phyloP scores from a whole-genome alignment of 345 rosid genomes.

The Moricandia arvensis region DNA sequence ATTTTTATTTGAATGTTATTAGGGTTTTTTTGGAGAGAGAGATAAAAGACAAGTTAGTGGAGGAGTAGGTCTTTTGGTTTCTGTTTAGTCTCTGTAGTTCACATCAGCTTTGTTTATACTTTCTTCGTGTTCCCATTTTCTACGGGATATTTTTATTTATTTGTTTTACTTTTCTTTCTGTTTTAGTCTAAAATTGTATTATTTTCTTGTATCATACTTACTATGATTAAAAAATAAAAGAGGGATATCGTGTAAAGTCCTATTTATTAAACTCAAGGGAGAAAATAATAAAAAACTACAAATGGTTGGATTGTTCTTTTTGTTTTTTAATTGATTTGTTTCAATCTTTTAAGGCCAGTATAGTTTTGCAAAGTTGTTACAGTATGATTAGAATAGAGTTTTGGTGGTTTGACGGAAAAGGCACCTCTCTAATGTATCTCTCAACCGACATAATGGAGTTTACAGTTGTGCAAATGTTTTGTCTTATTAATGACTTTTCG shows the following conservation, averaged over 20 bases:
- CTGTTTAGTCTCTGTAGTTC: constrained; percentile 33
- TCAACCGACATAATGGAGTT: constrained; percentile 29
- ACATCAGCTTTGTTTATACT: constrained; percentile 36
- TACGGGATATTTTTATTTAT: neutral
- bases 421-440: constrained; percentile 5
- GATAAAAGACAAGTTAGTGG: constrained; percentile 37
- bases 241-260: constrained; percentile 21
- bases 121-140: constrained; percentile 39
- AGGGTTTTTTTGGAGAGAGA: constrained; percentile 9
- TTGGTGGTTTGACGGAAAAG: constrained; percentile 20
- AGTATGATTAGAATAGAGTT: constrained; percentile 16
- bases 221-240: neutral
- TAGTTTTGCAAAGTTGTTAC: constrained; percentile 16
- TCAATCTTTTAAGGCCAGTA: constrained; percentile 11
- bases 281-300: neutral
- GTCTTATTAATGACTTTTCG: constrained; percentile 9
- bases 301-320: constrained; percentile 25
- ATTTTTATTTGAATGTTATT: constrained; percentile 9
- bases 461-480: neutral
- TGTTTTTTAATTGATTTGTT: constrained; percentile 3
- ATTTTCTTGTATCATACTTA: neutral
- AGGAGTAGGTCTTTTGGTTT: constrained; percentile 32
- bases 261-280: neutral
- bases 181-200: neutral
- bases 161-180: constrained; percentile 3